Conservation (phyloP, 306 rosid species). For the Sphenostylis stenocarpa region DNA sequence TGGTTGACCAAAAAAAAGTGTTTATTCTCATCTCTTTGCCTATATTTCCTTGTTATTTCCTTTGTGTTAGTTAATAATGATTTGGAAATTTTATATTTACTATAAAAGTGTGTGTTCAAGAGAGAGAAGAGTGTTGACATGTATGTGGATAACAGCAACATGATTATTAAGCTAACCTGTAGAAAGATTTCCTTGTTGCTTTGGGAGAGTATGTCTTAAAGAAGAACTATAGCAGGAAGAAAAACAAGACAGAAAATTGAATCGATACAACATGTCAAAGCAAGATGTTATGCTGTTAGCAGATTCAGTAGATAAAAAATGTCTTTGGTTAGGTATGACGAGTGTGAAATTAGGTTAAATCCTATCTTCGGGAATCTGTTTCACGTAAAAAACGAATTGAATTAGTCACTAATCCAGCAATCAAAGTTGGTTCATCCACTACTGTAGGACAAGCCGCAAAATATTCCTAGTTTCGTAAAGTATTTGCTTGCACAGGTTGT, state of each 20-base stretch:
- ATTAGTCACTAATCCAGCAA: constrained; percentile 18
- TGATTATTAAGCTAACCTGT: neutral
- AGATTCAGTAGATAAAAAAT: constrained; percentile 13
- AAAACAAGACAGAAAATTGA: constrained; percentile 22
- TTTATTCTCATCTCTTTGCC: neutral
- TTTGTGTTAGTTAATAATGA: neutral
- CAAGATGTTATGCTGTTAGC: constrained; percentile 27
- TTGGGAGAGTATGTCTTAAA: neutral
- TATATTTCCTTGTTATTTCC: neutral
- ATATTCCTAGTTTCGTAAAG: constrained; percentile 25
- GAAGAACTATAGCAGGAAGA: neutral
- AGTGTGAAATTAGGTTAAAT: neutral
- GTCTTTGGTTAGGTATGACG: constrained; percentile 12
- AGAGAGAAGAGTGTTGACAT: too few relatives aligned
- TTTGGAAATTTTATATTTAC: neutral
- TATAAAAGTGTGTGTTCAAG: neutral
- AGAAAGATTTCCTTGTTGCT: neutral
- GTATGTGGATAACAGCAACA: neutral
- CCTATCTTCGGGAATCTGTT: constrained; percentile 3
- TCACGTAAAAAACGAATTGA: constrained; percentile 3
- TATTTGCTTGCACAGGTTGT: constrained; percentile 11
- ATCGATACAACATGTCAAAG: constrained; percentile 10
- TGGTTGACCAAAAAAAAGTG: too few relatives aligned
- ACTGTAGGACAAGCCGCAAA: neutral
- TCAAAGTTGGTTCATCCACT: constrained; percentile 42